phyloP scores from a whole-genome alignment of 768 basidiomycete species.

The Dentipellis fragilis region DNA sequence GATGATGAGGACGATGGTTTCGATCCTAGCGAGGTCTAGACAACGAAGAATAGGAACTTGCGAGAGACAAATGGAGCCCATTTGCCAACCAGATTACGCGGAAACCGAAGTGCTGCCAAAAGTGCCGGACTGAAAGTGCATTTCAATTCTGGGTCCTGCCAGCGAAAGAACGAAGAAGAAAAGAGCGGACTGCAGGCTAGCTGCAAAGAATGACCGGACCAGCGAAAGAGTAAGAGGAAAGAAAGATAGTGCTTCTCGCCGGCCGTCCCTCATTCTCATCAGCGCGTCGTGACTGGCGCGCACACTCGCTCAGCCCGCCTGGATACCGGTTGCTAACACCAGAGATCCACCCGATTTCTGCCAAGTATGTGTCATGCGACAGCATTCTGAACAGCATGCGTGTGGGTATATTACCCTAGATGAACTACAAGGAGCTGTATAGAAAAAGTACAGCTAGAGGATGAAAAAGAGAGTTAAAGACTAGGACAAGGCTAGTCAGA shows the following conservation, averaged over 20 bases:
- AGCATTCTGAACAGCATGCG: no score
- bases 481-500: no score
- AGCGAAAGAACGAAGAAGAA: conserved; percentile 18
- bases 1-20: conserved; percentile 45
- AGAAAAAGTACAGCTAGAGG: no score
- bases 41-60: conserved; percentile 65
- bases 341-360: background rate
- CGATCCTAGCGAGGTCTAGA: conserved; percentile 33
- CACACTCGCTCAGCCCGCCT: background rate
- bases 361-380: no score
- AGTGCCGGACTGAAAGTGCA: conserved; percentile 20
- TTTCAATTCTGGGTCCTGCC: conserved; percentile 24
- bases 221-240: background rate
- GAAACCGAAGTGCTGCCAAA: conserved; percentile 9
- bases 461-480: no score
- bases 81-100: conserved; percentile 10
- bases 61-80: conserved; percentile 47
- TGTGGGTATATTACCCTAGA: no score
- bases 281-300: background rate
- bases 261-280: background rate
- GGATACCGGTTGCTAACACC: background rate
- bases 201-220: conserved; percentile 22
- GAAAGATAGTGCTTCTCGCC: background rate
- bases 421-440: no score
- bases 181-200: conserved; percentile 41